A percentile compares a stretch with the other conserved stretches of the same genome.
Conservation (phyloP, 345 rosid genomes). For the Abelmoschus esculentus region DNA sequence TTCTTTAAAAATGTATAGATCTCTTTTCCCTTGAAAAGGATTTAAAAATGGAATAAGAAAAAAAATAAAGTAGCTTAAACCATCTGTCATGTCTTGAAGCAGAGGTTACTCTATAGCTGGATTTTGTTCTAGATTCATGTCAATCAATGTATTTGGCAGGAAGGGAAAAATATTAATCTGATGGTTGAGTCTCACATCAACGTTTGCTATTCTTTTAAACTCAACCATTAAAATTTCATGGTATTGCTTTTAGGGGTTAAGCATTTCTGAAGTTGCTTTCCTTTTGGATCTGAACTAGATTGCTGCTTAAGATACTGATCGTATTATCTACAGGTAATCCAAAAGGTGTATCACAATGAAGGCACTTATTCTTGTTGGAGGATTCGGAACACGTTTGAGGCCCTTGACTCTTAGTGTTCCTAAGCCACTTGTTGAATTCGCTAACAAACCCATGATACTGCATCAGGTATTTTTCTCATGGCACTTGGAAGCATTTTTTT, state of each 20-base stretch:
- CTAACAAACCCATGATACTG: constrained; percentile 96
- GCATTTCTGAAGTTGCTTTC: too few relatives aligned
- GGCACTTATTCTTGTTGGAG: constrained; percentile 99
- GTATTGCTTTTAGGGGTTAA: too few relatives aligned
- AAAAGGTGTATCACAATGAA: constrained; percentile 49
- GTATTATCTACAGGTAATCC: constrained; percentile 29
- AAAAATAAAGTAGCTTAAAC: neutral
- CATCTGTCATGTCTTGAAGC: constrained; percentile 12
- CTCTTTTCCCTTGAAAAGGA: neutral
- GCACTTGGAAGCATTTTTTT: neutral
- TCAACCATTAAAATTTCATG: too few relatives aligned
- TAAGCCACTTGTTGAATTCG: constrained; percentile 96
- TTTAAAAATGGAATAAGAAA: neutral
- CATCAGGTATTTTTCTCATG: constrained; percentile 66
- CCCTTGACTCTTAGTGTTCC: constrained; percentile 96
- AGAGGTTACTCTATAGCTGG: neutral
- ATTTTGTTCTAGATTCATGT: too few relatives aligned
- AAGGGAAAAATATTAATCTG: too few relatives aligned
- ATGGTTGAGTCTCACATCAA: too few relatives aligned
- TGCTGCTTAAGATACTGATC: constrained; percentile 9
- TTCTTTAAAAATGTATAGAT: neutral
- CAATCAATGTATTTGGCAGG: too few relatives aligned
- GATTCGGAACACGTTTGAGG: constrained; percentile 93
- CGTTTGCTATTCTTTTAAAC: too few relatives aligned
- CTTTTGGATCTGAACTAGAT: neutral